Conservation (phyloP, 306 rosid genomes). For the Amphicarpaea edgeworthii region DNA sequence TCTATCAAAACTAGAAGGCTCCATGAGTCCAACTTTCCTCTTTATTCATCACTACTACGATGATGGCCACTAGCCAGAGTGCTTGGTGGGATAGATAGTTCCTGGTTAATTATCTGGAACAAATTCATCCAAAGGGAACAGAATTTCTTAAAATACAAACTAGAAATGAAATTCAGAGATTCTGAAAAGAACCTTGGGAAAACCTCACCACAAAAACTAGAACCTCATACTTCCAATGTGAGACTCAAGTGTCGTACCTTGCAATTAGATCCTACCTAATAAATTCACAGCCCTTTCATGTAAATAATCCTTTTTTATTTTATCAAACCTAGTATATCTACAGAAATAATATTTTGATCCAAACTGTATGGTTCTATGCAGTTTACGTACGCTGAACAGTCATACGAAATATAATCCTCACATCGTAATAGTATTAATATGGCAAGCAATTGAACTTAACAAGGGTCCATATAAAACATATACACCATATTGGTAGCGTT, state of each 20-base stretch:
- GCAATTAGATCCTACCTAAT: not conserved
- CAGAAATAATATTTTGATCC: constrained; percentile 6
- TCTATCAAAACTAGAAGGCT: constrained; percentile 17
- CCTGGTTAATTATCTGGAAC: constrained; percentile 4
- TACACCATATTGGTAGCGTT: not conserved
- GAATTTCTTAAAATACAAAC: constrained; percentile 10
- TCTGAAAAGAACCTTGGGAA: not conserved
- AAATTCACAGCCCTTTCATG: not conserved
- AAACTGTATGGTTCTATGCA: not conserved
- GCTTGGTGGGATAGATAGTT: not conserved
- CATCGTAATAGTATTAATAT: not conserved
- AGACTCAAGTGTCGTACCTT: not conserved
- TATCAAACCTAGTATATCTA: not conserved
- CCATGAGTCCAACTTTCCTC: constrained; percentile 21
- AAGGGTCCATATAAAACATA: no score
- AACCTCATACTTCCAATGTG: not conserved
- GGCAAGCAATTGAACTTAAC: constrained; percentile 2
- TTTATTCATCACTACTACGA: not conserved
- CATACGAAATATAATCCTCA: not conserved
- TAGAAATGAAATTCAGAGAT: constrained; percentile 8
- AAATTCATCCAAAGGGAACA: constrained; percentile 7
- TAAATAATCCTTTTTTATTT: not conserved
- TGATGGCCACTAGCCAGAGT: not conserved
- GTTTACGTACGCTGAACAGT: not conserved
- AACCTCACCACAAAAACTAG: not conserved